A percentile compares a stretch with the other conserved stretches of the same genome.
Conservation (phyloP, 108 stramenopile genomes). For the Skeletonema menzelii region DNA sequence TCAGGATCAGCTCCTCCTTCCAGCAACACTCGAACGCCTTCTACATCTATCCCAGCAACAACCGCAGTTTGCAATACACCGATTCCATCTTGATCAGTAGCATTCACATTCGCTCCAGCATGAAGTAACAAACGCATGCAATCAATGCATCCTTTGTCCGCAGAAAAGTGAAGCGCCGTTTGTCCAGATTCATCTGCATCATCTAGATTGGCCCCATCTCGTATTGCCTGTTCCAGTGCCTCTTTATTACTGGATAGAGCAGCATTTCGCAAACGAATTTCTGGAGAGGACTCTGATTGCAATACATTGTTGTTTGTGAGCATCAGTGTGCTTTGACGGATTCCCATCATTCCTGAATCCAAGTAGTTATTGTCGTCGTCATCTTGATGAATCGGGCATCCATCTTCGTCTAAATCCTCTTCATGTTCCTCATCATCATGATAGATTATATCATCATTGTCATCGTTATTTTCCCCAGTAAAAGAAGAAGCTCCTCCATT, state of each 20-base stretch:
- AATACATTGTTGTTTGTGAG: slow-evolving; percentile 6
- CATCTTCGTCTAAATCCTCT: slow-evolving; percentile 48
- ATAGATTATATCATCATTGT: slow-evolving; percentile 37
- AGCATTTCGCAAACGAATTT: slow-evolving; percentile 49
- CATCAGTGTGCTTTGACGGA: slow-evolving; percentile 38
- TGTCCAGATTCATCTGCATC: slow-evolving; percentile 65
- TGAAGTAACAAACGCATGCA: slow-evolving; percentile 58
- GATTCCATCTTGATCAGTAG: slow-evolving; percentile 74
- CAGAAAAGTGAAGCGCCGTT: slow-evolving; percentile 79
- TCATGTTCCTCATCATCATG: slow-evolving; percentile 44
- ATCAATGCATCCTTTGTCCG: slow-evolving; percentile 68
- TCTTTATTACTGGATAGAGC: slow-evolving; percentile 45
- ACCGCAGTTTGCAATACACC: slow-evolving; percentile 78
- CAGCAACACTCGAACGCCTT: slow-evolving; percentile 56
- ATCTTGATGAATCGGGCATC: slow-evolving; percentile 49
- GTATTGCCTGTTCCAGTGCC: slow-evolving; percentile 27
- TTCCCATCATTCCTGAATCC: slow-evolving; percentile 39
- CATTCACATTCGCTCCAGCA: slow-evolving; percentile 69
- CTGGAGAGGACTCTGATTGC: slow-evolving; percentile 23
- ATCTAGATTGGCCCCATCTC: slow-evolving; percentile 43
- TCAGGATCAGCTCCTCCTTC: slow-evolving; percentile 78
- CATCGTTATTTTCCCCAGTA: not conserved
- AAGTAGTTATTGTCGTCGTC: slow-evolving; percentile 36
- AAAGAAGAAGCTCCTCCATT: slow-evolving; percentile 33
- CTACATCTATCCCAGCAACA: slow-evolving; percentile 66